Evolutionary conservation across 2,329 filamentous ascomycete genomes (phyloP), one percentile per base, ranked within the genome.

Genomic region (Leptographium wingfieldii): DNA sequence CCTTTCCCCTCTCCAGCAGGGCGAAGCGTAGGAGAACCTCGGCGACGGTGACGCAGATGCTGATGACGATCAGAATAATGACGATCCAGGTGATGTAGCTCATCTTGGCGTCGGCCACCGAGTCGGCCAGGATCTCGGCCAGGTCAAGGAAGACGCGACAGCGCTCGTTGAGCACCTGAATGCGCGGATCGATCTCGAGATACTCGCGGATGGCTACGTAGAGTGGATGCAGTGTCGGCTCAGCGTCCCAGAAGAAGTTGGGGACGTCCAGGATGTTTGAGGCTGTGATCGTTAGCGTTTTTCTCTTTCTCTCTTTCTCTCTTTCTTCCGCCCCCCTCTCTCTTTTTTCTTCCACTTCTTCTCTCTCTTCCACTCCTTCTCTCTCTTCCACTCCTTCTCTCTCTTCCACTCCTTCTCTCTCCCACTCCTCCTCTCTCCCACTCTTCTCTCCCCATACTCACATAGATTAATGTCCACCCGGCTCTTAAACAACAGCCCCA

Each of bases 211-310:
- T 90, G 62, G 92, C 94, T 61, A 84, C 86, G 76, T 99, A 99
- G 33, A 99, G 84, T 0, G 94, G 94, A 70, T 96, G 90, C 0
- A 99, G 80, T 0, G 90, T 96, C 22, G 94, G 94, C 70, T 99
- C 94, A 12, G 89, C 89, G 71, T 97, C 92, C 94, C 94, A 99
- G 80, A 97, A 95, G 80, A 96, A 96, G 71, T 92, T 95, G 62
- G 92, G 92, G 0, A 95, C 90, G 72, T 96, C 92, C 61, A 96
- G 86, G 71, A 96, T 92, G 70, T 97, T 97, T 25, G 89, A 95
- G 62, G 91, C 90, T 95, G 56, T 2, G 1, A 43, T 31, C 2
- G 40, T 43, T 43, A 43, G 40, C 40, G 12, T 43, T 6, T 49
- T 2, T 22, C 9, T 43, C 16, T 52, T 3, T 6, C 16, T 49